phyloP scores from a whole-genome alignment of 495 filamentous ascomycete genomes.

The Filosporella fistucella region DNA sequence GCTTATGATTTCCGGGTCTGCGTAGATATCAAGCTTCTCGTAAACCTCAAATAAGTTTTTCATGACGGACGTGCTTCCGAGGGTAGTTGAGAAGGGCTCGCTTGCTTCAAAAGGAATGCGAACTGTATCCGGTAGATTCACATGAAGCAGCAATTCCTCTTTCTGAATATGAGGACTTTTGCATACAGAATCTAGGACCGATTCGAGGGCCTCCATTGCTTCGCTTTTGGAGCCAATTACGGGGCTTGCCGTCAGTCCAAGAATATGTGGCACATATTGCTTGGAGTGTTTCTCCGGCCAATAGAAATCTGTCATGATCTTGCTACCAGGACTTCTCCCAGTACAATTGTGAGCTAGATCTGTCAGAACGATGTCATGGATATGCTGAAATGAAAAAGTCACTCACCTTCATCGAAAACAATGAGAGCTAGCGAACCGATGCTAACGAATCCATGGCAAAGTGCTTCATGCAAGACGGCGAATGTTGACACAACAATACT shows the following conservation, averaged over 20 bases:
- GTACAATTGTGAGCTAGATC: conserved; percentile 63
- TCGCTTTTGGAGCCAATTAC: conserved; percentile 50
- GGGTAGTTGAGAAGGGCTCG: conserved; percentile 43
- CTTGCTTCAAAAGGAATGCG: conserved; percentile 31
- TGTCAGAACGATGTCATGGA: conserved; percentile 7
- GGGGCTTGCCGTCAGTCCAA: conserved; percentile 84
- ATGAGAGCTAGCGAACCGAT: conserved; percentile 63
- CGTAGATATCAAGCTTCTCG: conserved; percentile 46
- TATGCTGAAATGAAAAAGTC: no score
- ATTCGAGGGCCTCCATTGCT: conserved; percentile 33
- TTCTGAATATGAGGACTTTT: conserved; percentile 66
- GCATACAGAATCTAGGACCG: conserved; percentile 6
- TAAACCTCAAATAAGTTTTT: conserved; percentile 30
- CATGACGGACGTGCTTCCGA: conserved; percentile 30
- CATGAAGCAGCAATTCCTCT: conserved; percentile 59
- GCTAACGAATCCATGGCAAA: conserved; percentile 72
- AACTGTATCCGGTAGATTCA: conserved; percentile 57
- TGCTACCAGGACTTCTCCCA: conserved; percentile 58
- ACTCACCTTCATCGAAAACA: conserved; percentile 84
- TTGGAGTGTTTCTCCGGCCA: conserved; percentile 32
- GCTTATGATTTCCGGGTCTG: conserved; percentile 67
- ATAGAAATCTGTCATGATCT: conserved; percentile 75
- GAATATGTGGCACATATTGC: conserved; percentile 60
- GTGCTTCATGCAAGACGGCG: conserved; percentile 68
- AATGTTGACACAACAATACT: conserved; percentile 68